Conservation (phyloP, 345 rosid species). For the Eutrema heterophyllum region DNA sequence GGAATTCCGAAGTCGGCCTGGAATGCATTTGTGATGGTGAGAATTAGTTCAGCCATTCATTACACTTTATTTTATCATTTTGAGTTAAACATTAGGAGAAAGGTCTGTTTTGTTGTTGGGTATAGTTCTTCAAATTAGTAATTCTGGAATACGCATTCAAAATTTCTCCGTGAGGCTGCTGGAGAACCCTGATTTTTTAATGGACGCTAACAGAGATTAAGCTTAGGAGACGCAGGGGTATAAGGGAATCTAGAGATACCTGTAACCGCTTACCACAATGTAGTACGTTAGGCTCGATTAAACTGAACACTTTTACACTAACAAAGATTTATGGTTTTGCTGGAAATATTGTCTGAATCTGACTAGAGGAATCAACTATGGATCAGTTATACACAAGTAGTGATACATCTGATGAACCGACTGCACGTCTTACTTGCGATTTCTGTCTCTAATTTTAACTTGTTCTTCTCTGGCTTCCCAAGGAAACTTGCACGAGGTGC, state of each 20-base stretch:
- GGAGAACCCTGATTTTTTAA: background rate
- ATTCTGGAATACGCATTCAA: background rate
- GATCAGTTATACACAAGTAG: background rate
- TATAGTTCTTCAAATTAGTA: background rate
- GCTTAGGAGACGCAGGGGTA: background rate
- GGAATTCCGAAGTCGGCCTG: conserved; percentile 58
- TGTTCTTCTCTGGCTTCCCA: conserved; percentile 10
- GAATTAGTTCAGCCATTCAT: conserved; percentile 12
- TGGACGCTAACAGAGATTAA: background rate
- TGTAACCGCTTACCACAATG: background rate
- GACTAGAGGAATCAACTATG: background rate
- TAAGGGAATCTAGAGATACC: background rate
- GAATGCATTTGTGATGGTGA: conserved; percentile 75
- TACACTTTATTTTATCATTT: background rate
- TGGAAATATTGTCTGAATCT: background rate
- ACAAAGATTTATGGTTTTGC: background rate
- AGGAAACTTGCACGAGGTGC: conserved; percentile 67
- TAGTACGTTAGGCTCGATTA: background rate
- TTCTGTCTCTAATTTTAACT: background rate
- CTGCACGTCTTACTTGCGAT: background rate
- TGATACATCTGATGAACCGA: background rate
- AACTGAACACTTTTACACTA: background rate
- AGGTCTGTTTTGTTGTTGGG: background rate
- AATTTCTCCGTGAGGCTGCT: background rate
- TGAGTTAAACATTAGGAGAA: background rate